Base-by-base conservation (phyloP, 176 grass and related monocot genomes). In the Urochloa ruziziensis region DNA sequence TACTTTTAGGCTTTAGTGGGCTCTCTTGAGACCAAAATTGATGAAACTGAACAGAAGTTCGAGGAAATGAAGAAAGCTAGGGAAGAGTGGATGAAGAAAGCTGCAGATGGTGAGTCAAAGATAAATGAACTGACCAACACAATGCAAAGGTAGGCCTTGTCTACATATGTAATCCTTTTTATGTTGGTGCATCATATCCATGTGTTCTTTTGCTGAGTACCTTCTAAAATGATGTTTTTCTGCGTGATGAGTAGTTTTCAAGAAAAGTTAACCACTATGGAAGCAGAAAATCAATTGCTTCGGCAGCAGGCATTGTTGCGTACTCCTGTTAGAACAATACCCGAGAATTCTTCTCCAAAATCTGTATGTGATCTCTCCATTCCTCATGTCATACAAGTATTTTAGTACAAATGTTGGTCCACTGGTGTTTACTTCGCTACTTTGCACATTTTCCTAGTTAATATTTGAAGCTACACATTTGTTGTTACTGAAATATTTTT, bases 221-320 rank as follows among this genome's bases (percentile, higher is more conserved):
- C 54, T 82, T 82, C 49, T 33, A 14, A 69, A 67, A 57, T n/a
- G n/a, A 29, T 74, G 27, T 77, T 56, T 7, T 47, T 47, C 6
- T 83, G 25, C 36, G 1, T 78, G 58, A 65, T 74, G 53, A 51
- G 51, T 80, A 98, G 96, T 81, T 90, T 98, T 80, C 86, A 93
- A 90, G 89, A 92, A 68, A 98, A 98, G 80, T 60, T 98, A 32
- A 89, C 91, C 47, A 94, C 74, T 82, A 93, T 95, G 93, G 96
- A 94, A 90, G 91, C 89, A 57, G 96, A 98, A 93, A 93, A 95
- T 81, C 93, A 98, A 77, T 75, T 98, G 79, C 82, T 98, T 63
- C 80, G 89, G 63, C 85, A 94, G 77, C 93, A 98, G 67, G 87
- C 89, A 0, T 58, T 98, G 57, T 82, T 90, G 70, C 86, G 49